Base-by-base conservation (phyloP, 2,329 filamentous ascomycete genomes). In the Parastagonospora avenae region DNA sequence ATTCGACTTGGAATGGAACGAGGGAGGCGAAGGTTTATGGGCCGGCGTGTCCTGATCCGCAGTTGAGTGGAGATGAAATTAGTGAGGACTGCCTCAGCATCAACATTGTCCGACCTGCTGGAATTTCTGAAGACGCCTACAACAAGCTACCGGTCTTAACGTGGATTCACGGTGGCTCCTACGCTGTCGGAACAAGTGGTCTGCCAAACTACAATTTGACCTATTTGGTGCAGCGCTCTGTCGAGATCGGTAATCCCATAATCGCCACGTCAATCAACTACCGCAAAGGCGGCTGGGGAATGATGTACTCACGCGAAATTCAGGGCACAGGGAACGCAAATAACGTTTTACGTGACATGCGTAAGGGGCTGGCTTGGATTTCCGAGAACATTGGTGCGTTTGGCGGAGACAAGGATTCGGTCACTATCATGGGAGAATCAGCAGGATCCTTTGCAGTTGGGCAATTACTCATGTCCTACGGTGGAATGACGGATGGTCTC, bases 211-310 rank as follows among this genome's bases (percentile, higher is more conserved):
- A 89, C 66, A 88, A 89, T 60, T 74, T 86, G 50, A 82, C 81
- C 11, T 83, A 80, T 51, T 79, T 87, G 40, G 82, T 89, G 6
- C 67, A 79, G 45, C 75, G 78, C 32, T 67, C 63, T 43, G 68
- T 72, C n/a, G 68, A 69, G 11, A 66, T 73, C 31, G 70, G 69
- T 8, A 63, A 72, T 31, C 70, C 70, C 2, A 70, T 74, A 28
- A 64, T 74, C 42, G 71, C 59, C 7, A 62, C 67, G 8, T 71
- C 68, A 15, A 73, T 72, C 57, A 74, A 74, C 50, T 74, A 74
- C 43, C 80, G 88, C 8, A 79, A 90, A 42, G 85, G 85, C 2
- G 81, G 84, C 4, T 80, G 91, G 63, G 90, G 90, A 0, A 91
- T 93, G 71, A 71, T 90, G 27, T 80, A 83, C 8, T 85, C 80